A percentile compares a stretch with the other conserved stretches of the same genome.
Conservation (phyloP, 345 rosid species). For the Linum trigynum region DNA sequence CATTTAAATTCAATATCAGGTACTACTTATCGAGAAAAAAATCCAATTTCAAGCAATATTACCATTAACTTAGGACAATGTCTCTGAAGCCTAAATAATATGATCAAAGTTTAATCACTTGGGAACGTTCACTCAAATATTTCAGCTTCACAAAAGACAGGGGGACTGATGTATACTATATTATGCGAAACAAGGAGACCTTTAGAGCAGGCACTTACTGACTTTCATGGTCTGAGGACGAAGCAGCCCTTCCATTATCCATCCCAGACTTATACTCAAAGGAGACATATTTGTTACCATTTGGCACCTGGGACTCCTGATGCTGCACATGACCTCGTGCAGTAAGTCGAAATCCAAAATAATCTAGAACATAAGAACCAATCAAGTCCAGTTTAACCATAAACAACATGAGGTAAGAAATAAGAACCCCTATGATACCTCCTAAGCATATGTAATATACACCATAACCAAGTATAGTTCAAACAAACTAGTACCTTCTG, state of each 20-base stretch:
- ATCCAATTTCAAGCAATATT: background rate
- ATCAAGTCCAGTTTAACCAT: background rate
- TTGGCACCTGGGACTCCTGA: constrained; percentile 70
- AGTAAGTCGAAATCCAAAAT: background rate
- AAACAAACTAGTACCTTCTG: background rate
- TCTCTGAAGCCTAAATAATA: background rate
- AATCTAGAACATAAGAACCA: background rate
- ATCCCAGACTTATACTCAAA: constrained; percentile 95
- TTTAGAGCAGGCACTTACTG: constrained; percentile 63
- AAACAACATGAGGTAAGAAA: background rate
- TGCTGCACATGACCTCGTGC: constrained; percentile 45
- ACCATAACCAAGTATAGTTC: background rate
- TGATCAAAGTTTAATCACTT: background rate
- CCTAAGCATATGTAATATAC: background rate
- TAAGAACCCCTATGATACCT: background rate
- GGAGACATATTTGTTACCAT: constrained; percentile 77
- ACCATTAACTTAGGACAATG: background rate
- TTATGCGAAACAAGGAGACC: constrained; percentile 6
- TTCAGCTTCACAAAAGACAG: background rate
- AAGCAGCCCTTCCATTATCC: constrained; percentile 82
- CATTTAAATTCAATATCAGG: background rate
- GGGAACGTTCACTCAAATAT: background rate
- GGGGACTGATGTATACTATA: constrained; percentile 4
- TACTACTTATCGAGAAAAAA: background rate
- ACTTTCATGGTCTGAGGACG: constrained; percentile 93